Percentiles rank a stretch among this genome's conserved stretches.
Evolutionary conservation across 768 basidiomycete genomes (phyloP).

Genomic region (Termitomyces sp.): DNA sequence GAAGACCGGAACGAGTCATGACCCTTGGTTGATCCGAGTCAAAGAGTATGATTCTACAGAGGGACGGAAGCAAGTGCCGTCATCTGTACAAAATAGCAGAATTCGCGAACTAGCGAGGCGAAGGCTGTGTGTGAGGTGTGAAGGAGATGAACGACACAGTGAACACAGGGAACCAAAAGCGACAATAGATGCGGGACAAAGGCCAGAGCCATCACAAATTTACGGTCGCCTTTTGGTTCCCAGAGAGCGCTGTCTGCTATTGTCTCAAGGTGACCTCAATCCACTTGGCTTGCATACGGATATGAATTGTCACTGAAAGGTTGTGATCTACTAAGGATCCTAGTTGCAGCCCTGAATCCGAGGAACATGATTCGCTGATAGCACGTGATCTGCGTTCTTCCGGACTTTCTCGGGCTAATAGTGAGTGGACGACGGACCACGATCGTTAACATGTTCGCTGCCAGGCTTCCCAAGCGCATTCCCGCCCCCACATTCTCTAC

Average conservation of each 20-base stretch:
- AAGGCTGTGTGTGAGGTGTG: background rate
- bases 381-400: conserved; percentile 16
- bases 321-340: too few species aligned
- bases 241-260: too few species aligned
- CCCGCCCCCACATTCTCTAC: conserved; percentile 15
- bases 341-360: background rate
- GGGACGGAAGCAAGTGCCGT: background rate
- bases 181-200: too few species aligned
- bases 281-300: too few species aligned
- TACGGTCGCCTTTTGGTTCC: too few species aligned
- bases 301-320: too few species aligned
- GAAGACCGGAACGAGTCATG: background rate
- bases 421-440: background rate
- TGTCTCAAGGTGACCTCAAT: too few species aligned
- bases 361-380: conserved; percentile 7
- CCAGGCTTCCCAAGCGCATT: conserved; percentile 27
- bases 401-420: conserved; percentile 12
- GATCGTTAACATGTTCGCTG: conserved; percentile 21
- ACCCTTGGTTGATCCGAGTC: background rate
- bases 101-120: background rate
- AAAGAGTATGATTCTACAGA: background rate
- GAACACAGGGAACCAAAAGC: too few species aligned
- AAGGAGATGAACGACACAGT: too few species aligned
- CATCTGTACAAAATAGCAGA: background rate
- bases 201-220: too few species aligned